Conservation (phyloP, 2,329 filamentous ascomycete genomes). For the Monilinia fructigena region DNA sequence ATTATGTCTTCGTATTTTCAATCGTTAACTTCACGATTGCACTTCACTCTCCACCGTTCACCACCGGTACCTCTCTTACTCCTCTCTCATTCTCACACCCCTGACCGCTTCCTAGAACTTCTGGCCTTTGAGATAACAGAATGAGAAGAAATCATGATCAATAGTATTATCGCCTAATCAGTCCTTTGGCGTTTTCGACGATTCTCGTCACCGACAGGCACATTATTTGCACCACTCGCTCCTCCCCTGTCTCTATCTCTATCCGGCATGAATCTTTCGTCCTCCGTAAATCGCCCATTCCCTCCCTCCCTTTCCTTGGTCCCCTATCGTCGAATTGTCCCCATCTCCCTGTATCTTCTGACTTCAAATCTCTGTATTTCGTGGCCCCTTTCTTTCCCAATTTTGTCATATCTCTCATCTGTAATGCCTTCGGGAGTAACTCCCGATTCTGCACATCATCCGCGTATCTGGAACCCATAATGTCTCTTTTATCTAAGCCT, state of each 20-base stretch:
- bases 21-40: too few relatives aligned
- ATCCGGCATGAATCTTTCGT: slow-evolving; percentile 69
- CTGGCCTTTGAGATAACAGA: neutral
- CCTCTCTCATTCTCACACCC: too few relatives aligned
- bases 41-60: too few relatives aligned
- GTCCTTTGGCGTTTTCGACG: slow-evolving; percentile 15
- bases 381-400: slow-evolving; percentile 88
- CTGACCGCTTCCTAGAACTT: too few relatives aligned
- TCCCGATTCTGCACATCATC: slow-evolving; percentile 84
- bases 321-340: slow-evolving; percentile 53
- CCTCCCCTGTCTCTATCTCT: slow-evolving; percentile 52
- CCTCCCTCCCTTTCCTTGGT: slow-evolving; percentile 40
- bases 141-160: neutral
- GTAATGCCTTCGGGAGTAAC: slow-evolving; percentile 83
- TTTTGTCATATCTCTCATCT: slow-evolving; percentile 90
- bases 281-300: slow-evolving; percentile 47
- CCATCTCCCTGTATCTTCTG: neutral
- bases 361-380: slow-evolving; percentile 83
- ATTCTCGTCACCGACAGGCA: slow-evolving; percentile 59
- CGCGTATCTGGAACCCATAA: slow-evolving; percentile 79
- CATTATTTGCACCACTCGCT: slow-evolving; percentile 65
- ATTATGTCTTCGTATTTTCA: too few relatives aligned
- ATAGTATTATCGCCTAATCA: slow-evolving; percentile 1
- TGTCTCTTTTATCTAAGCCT: slow-evolving; percentile 74
- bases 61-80: too few relatives aligned